These are phyloP conservation scores for Gracilariopsis chorda DNA, from an alignment of 23 red algal genomes.

Conservation along the genomic window DNA sequence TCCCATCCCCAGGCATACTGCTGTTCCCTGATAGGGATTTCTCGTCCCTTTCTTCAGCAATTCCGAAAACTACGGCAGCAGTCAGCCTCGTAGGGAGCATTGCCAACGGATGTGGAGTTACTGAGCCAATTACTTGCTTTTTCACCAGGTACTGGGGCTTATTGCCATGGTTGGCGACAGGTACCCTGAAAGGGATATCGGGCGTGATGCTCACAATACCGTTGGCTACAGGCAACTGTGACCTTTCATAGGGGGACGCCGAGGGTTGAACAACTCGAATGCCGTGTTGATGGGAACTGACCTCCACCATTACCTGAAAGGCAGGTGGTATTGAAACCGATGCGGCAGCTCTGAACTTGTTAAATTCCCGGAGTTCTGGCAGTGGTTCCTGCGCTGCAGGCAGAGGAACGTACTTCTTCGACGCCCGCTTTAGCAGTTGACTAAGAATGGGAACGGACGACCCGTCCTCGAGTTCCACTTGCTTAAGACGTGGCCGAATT, in stretches of 20 bases:
- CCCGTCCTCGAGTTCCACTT: too few species aligned
- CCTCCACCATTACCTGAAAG: neutral
- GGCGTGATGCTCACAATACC: neutral
- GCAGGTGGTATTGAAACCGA: neutral
- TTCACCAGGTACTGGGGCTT: too few species aligned
- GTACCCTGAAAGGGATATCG: too few species aligned
- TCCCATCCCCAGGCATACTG: too few species aligned
- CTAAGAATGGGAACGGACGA: neutral
- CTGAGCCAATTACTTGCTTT: too few species aligned
- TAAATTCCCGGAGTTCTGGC: neutral
- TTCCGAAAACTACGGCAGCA: too few species aligned
- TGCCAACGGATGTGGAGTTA: too few species aligned
- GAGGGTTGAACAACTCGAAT: neutral
- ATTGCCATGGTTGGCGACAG: too few species aligned
- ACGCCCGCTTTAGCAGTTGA: neutral
- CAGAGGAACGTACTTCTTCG: neutral
- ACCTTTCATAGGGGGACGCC: neutral
- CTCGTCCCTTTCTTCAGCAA: too few species aligned
- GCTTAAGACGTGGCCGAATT: too few species aligned
- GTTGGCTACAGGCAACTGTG: neutral
- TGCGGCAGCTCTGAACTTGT: neutral
- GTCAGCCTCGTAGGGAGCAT: too few species aligned
- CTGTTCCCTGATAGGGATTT: too few species aligned
- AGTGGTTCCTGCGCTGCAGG: neutral
- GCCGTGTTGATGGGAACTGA: neutral